Evolutionary conservation across 192 early-diverging fungal genomes (phyloP), one percentile per base, ranked within the genome.

Genomic region (Backusella liffmaniae): DNA sequence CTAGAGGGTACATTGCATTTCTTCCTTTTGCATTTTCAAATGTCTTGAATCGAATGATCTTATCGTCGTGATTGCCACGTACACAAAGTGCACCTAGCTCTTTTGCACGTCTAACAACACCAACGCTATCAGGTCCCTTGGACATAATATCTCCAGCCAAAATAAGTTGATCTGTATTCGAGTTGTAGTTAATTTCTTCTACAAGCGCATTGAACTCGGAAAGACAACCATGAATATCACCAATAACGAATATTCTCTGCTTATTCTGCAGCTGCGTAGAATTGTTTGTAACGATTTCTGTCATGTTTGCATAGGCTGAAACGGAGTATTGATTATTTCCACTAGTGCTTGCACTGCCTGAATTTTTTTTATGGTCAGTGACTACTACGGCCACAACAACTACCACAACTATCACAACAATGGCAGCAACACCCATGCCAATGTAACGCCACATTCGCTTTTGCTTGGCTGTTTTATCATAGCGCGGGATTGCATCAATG

Each of bases 21-120:
- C 4, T 35, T 29, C 79, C 82, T 23, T 70, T 77, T 15, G 29
- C 5, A 62, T 68, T 66, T 59, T 75, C 49, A 73, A 69, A 80
- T 10, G 74, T 74, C 32, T 84, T 81, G 80, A 88, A 88, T 15
- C 87, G 79, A n/a, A 93, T 79, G 3, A 93, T 88, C 42, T 83
- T 83, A 76, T 94, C 91, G 66, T 94, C 93, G 56, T 94, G 93
- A 75, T 94, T 94, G 32, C 93, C 93, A 23, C 92, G 86, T 2
- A 90, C 88, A 76, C 88, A 86, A 76, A 83, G 80, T 18, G 86
- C 87, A 18, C 74, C 76, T 2, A 89, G 62, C 36, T 85, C 73
- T 41, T 81, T 69, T 1, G 89, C 89, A 15, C 80, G 80, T 49
- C 83, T 78, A 37, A 93, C 67, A 0, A 93, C 92, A 16, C 84